Evolutionary conservation across 169 alveolate species (phyloP), one percentile per base, ranked within the genome.

Genomic region (Plasmodium yoelii): DNA sequence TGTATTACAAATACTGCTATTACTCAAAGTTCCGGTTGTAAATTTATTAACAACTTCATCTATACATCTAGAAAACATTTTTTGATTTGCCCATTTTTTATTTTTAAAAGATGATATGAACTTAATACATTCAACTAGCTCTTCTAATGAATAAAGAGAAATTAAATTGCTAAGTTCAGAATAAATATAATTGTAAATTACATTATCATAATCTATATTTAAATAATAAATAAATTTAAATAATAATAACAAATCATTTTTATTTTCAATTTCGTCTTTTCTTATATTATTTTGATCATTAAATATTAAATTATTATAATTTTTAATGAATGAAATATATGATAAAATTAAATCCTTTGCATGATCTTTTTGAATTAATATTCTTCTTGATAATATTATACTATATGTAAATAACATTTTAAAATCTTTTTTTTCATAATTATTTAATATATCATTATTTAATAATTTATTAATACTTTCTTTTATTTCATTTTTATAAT

Each of bases 31-130:
- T 15, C 22, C 59, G 8, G 5, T 6, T 51, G 59, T 5, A 51
- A 12, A 51, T 15, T 70, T 80, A 10, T 65, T 65, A 18, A 80
- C 59, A 28, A 80, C 39, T 47, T 80, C 82, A 15, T 80, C 56
- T 28, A 80, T 65, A 28, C 67, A 80, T 26, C 82, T 49, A 15
- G 77, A 65, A 67, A 80, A 80, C 1, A 80, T 39, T 59, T 80
- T 80, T 9, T 49, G 57, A 42, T 80, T 80, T 1, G 44, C 46
- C 90, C 90, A 80, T 18, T 80, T 80, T 80, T 80, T 80, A 67
- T 80, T 59, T 69, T 80, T 80, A 65, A 80, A 65, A 24, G 61
- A 65, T 26, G 90, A 80, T 42, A 80, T 26, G 19, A 80, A 51
- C 24, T 80, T 64, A 12, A 80, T 46, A 55, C 55, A 26, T 80